Evolutionary conservation across 345 rosid genomes (phyloP), one percentile per base, ranked within the genome.

Genomic region (Sisymbrium altissimum): DNA sequence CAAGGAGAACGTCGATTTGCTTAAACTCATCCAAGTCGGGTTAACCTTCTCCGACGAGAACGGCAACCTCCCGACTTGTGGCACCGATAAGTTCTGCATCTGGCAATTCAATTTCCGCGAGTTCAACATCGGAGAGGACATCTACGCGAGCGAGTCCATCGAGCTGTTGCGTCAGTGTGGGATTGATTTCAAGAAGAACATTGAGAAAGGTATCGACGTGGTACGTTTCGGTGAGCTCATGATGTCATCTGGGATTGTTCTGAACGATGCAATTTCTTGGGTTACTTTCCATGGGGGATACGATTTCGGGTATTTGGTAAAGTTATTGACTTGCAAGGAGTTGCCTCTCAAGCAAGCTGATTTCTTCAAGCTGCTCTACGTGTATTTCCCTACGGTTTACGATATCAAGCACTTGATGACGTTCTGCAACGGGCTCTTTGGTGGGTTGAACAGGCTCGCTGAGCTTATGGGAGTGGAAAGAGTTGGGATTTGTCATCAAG

Each of bases 91-190:
- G 82, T 81, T 41, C 61, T 89, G 91, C 64, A 80, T 92, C 60
- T 92, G 97, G 97, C 97, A 92, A 64, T 92, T 92, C 80, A 92
- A 92, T 80, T 92, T 92, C 78, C 87, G 97, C 0, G 97, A 92
- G 80, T 92, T 92, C 40, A 84, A 89, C 18, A 68, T 86, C 27
- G 83, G 76, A 0, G 91, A 89, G 27, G 98, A 92, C 55, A 86
- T 89, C 17, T 92, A 68, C 66, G 98, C 96, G 0, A 85, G 89
- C 54, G 98, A 92, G 77, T 92, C 98, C 0, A 83, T 92, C 3
- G 98, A 92, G 84, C 32, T 92, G 64, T 68, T 92, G 81, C 83
- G 82, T 8, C 87, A 89, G 77, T 89, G 88, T 3, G 96, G 98
- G 78, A 86, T 92, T 35, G 94, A 92, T 81, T 89, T 92, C 71